phyloP scores from a whole-genome alignment of 176 grass and related monocot species.

The Musa beccarii region DNA sequence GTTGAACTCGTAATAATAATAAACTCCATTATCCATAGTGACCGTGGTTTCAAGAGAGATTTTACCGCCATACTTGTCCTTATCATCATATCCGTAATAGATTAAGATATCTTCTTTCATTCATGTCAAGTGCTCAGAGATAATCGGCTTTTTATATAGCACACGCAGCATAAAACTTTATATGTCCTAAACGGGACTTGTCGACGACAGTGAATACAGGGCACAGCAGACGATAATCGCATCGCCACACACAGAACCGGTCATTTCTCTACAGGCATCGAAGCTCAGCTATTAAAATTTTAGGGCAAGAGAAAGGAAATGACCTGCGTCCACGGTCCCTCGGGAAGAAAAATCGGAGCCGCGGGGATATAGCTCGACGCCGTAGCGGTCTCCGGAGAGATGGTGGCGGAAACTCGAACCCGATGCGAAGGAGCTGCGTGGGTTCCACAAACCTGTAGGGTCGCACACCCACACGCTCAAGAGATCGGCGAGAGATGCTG shows the following conservation, averaged over 20 bases:
- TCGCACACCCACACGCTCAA: background rate
- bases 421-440: background rate
- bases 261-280: background rate
- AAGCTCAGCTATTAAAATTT: background rate
- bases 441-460: background rate
- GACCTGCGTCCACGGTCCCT: conserved; percentile 85
- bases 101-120: background rate
- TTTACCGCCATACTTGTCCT: background rate
- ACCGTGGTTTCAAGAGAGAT: background rate
- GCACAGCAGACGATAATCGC: background rate
- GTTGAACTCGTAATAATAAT: too few species aligned
- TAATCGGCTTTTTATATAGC: too few species aligned
- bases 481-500: background rate
- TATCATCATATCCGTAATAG: background rate
- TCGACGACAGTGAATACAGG: background rate
- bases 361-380: conserved; percentile 41
- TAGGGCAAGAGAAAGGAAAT: background rate
- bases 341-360: conserved; percentile 81
- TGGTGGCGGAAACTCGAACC: background rate
- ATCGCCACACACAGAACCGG: background rate
- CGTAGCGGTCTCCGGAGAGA: background rate
- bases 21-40: too few species aligned
- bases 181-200: background rate
- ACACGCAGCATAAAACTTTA: background rate
- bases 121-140: too few species aligned